Evolutionary conservation across 768 basidiomycete species (phyloP).

Genomic region (Filobasidium wieringae): DNA sequence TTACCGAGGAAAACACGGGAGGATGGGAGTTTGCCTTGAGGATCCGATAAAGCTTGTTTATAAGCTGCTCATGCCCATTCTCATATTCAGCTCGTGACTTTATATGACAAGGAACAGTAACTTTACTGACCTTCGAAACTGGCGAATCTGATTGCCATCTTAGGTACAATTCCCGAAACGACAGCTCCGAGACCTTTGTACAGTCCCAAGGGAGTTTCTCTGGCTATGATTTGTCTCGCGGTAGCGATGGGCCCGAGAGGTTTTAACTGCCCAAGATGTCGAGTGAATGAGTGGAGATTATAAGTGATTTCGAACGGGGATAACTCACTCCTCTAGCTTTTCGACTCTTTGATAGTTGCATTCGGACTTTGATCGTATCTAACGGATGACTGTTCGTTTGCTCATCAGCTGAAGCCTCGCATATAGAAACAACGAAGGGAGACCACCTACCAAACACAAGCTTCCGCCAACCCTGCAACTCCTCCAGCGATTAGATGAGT

Average conservation of each 20-base stretch:
- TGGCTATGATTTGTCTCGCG: slow-evolving; percentile 67
- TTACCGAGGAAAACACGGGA: slow-evolving; percentile 76
- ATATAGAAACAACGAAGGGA: not conserved
- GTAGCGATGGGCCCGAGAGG: slow-evolving; percentile 86
- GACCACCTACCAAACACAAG: slow-evolving; percentile 46
- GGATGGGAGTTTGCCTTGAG: slow-evolving; percentile 60
- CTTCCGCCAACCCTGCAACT: slow-evolving; percentile 84
- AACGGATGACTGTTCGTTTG: slow-evolving; percentile 81
- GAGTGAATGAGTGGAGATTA: slow-evolving; percentile 1
- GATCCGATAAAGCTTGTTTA: slow-evolving; percentile 67
- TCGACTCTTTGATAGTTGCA: slow-evolving; percentile 86
- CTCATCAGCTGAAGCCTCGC: slow-evolving; percentile 26
- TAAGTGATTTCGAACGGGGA: not conserved
- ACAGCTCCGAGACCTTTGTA: slow-evolving; percentile 99
- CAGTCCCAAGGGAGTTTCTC: slow-evolving; percentile 87
- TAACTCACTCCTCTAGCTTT: slow-evolving; percentile 65
- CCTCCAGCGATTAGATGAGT: slow-evolving; percentile 87
- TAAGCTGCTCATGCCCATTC: slow-evolving; percentile 44
- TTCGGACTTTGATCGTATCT: slow-evolving; percentile 99
- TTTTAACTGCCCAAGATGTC: slow-evolving; percentile 54
- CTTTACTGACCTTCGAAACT: slow-evolving; percentile 63
- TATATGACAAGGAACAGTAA: not conserved
- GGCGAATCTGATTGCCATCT: slow-evolving; percentile 98
- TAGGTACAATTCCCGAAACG: slow-evolving; percentile 89
- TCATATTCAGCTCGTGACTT: not conserved